Conservation (phyloP, 148 eudicot genomes). For the Amaranthus palmeri region DNA sequence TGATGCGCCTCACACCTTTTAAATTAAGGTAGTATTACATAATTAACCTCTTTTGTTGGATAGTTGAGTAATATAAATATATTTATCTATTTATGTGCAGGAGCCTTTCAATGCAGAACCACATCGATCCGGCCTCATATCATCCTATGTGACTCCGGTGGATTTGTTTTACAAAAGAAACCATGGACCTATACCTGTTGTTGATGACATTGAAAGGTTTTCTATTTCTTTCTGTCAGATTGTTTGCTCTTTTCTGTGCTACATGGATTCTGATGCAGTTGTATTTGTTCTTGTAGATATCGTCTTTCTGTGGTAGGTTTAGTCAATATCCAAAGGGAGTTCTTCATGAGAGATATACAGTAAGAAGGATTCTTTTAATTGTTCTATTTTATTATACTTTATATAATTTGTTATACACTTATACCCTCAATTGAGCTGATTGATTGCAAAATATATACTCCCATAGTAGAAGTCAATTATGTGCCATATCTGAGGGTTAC, state of each 20-base stretch:
- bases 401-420: neutral
- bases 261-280: constrained; percentile 9
- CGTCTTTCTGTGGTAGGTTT: constrained; percentile 57
- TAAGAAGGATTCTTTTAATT: constrained; percentile 30
- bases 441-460: neutral
- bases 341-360: constrained; percentile 78
- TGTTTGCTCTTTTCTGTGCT: neutral
- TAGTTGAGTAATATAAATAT: neutral
- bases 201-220: constrained; percentile 78
- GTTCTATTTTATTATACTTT: neutral
- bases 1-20: neutral
- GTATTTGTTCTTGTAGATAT: constrained; percentile 48
- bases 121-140: constrained; percentile 59
- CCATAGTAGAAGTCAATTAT: neutral
- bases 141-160: constrained; percentile 90
- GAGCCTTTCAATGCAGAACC: constrained; percentile 98
- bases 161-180: constrained; percentile 90
- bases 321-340: constrained; percentile 40
- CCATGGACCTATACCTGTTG: constrained; percentile 91
- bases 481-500: neutral
- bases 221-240: neutral
- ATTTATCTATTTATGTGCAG: constrained; percentile 34
- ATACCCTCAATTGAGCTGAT: neutral
- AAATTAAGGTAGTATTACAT: neutral
- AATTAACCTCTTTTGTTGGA: neutral